Conservation (phyloP, 2,329 filamentous ascomycete species). For the Penicillium crustosum region DNA sequence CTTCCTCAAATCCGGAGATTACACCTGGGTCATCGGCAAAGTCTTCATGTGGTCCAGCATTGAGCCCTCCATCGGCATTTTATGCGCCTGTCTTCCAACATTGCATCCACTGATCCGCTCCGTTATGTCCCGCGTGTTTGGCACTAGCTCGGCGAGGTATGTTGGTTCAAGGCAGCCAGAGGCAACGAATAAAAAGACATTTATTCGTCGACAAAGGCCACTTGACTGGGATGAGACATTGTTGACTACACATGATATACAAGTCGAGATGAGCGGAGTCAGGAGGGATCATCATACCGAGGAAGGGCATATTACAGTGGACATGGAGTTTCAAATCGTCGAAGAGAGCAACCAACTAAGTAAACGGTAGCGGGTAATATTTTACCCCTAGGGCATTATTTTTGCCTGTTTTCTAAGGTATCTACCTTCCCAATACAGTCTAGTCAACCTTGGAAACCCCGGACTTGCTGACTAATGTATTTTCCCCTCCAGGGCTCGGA, state of each 20-base stretch:
- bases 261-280: neutral
- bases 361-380: neutral
- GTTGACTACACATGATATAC: neutral
- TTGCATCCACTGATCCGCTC: neutral
- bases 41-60: neutral
- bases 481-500: neutral
- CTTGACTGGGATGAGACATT: neutral
- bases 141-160: neutral
- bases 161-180: neutral
- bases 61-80: neutral
- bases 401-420: neutral
- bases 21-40: neutral
- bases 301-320: neutral
- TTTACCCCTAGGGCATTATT: neutral
- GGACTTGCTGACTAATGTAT: neutral
- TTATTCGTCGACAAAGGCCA: neutral
- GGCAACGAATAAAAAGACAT: neutral
- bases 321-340: neutral
- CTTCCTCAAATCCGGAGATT: neutral
- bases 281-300: neutral
- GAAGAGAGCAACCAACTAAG: neutral
- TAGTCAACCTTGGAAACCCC: conserved; percentile 4
- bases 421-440: neutral
- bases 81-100: neutral
- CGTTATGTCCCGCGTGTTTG: neutral